Conservation (phyloP, 2,329 filamentous ascomycete genomes). For the Chaetomium sp. region DNA sequence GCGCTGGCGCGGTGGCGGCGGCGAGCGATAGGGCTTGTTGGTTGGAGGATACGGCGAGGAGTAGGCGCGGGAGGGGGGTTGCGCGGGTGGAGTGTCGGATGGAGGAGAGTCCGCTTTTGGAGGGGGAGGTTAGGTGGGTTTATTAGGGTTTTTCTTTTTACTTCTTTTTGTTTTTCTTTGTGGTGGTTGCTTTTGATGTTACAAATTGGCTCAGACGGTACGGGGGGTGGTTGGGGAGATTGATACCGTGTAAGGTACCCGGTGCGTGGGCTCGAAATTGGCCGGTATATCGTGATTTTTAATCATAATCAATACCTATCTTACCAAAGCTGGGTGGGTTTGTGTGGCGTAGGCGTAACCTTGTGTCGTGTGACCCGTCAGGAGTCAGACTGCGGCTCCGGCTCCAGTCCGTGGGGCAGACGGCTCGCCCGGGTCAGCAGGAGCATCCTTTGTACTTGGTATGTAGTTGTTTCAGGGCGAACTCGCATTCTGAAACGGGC, state of each 20-base stretch:
- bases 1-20: constrained; percentile 66
- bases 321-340: too few species aligned
- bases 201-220: background rate
- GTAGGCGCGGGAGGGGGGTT: constrained; percentile 28
- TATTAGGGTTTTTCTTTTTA: constrained; percentile 15
- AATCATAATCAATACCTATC: background rate
- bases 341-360: too few species aligned
- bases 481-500: background rate
- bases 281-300: background rate
- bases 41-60: constrained; percentile 43
- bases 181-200: background rate
- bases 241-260: background rate
- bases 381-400: too few species aligned
- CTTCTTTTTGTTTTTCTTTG: background rate
- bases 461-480: background rate
- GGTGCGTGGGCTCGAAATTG: background rate
- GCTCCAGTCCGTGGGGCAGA: background rate
- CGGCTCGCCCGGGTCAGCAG: background rate
- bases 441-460: background rate
- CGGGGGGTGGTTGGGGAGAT: background rate
- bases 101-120: constrained; percentile 36
- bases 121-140: constrained; percentile 36
- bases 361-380: too few species aligned
- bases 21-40: constrained; percentile 68
- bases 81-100: constrained; percentile 33